Base-by-base conservation (phyloP, 2,329 filamentous ascomycete species). In the Lachnellula subtilissima region DNA sequence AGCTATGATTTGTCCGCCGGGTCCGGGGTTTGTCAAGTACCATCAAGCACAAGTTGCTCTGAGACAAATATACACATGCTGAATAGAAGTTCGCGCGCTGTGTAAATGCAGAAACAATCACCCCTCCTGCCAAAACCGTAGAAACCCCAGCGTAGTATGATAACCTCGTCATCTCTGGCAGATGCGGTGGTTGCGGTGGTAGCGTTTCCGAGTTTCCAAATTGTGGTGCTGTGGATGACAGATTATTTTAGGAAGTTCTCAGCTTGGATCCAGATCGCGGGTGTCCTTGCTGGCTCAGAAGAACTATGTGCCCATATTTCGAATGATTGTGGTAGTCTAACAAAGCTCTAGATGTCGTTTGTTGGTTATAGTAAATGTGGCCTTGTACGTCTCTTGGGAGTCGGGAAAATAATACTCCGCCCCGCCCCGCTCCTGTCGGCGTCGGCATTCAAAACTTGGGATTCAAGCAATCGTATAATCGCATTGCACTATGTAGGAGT, bases 61-160 rank as follows among this genome's bases (percentile, higher is more conserved):
- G 93, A 42, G 92, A 90, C 50, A 99, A 84, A 74, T 97, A 96
- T 49, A 99, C 94, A 75, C 91, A 94, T 64, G 94, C 92, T 53
- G 93, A 95, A 76, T 99, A 99, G 79, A 97, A 99, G 75, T 99
- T 99, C 61, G 94, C 87, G 62, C 94, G 85, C 75, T 97, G 90
- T 70, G 94, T 88, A 74, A 97, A 93, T 60, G 94, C 93, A 70
- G 92, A 94, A 56, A 96, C 75, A 58, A 97, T 81, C 57, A 96
- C 91, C 66, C 85, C 84, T 63, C 84, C 87, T 66, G 93, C 93
- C 70, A 96, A 85, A 74, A 86, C 86, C 72, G 88, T 86, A 54
- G 93, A 97, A 73, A 84, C 78, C 72, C 76, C 77, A 64, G 77
- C 71, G 67, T 81, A 81, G 59, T 73, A 71, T 73, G 76, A 76